A percentile compares a stretch with the other conserved stretches of the same genome.
Conservation (phyloP, 108 stramenopile genomes). For the Skeletonema menzelii region DNA sequence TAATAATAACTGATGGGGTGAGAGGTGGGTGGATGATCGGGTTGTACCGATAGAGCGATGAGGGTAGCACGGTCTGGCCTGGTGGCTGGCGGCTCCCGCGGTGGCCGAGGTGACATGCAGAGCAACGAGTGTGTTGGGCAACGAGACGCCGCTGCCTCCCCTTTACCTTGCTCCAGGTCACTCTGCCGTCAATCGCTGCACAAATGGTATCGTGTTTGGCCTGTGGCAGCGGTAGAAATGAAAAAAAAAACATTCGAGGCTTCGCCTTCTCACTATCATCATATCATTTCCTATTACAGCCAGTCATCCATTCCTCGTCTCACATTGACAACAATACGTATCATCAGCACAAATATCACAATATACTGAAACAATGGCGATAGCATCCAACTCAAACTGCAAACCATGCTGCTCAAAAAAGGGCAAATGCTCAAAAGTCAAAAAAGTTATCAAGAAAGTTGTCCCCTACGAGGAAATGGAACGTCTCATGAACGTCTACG, state of each 20-base stretch:
- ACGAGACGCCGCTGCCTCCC: too few species aligned
- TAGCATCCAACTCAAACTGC: not conserved
- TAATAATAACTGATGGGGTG: too few species aligned
- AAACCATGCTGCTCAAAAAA: not conserved
- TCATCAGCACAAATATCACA: not conserved
- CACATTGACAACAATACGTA: not conserved
- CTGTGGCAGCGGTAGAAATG: not conserved
- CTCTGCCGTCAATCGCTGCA: too few species aligned
- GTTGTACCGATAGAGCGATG: too few species aligned
- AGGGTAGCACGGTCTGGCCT: too few species aligned
- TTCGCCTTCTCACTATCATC: not conserved
- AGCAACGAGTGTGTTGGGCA: too few species aligned
- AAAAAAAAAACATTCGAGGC: not conserved
- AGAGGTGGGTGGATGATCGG: too few species aligned
- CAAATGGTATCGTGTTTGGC: not conserved
- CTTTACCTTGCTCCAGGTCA: too few species aligned
- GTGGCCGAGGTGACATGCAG: too few species aligned
- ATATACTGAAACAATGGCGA: not conserved
- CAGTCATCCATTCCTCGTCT: not conserved
- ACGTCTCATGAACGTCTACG: conserved; percentile 2
- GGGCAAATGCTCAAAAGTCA: not conserved
- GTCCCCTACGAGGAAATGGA: not conserved
- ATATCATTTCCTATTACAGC: not conserved
- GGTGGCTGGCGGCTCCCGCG: too few species aligned
- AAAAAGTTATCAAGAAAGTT: not conserved